These are phyloP conservation scores for Neurospora tetraspora DNA, from an alignment of 495 filamentous ascomycete species.

Conservation along the genomic window DNA sequence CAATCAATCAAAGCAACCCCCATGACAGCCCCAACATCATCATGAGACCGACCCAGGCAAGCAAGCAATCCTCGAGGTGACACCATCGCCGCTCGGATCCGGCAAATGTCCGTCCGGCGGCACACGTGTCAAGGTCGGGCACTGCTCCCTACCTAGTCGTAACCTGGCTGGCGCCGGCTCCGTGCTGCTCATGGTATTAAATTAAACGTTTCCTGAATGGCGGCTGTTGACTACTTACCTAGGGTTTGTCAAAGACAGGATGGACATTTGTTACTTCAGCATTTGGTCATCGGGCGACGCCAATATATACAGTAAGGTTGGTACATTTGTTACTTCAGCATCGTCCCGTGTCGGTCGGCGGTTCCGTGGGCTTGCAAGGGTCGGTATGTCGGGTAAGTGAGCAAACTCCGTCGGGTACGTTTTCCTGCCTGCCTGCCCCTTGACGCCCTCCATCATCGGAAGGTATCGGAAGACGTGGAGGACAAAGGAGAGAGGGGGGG, in stretches of 20 bases:
- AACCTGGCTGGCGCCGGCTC: neutral
- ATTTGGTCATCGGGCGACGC: neutral
- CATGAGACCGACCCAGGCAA: neutral
- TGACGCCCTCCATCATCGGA: neutral
- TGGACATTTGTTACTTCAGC: too few relatives aligned
- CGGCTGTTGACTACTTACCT: too few relatives aligned
- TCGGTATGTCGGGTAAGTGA: neutral
- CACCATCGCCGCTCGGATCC: neutral
- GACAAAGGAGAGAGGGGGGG: neutral
- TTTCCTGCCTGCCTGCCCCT: neutral
- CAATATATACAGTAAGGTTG: neutral
- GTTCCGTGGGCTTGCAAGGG: neutral
- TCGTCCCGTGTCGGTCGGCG: neutral
- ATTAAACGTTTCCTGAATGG: too few relatives aligned
- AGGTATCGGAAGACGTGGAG: neutral
- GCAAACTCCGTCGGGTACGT: neutral
- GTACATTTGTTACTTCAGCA: too few relatives aligned
- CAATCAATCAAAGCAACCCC: neutral
- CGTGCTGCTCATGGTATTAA: neutral
- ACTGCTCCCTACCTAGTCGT: neutral
- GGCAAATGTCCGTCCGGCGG: neutral
- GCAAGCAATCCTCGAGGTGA: neutral
- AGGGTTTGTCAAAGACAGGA: neutral
- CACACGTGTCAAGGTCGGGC: neutral
- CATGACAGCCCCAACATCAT: neutral